phyloP scores from a whole-genome alignment of 352 stramenopile genomes.

The Phytophthora foliorum region DNA sequence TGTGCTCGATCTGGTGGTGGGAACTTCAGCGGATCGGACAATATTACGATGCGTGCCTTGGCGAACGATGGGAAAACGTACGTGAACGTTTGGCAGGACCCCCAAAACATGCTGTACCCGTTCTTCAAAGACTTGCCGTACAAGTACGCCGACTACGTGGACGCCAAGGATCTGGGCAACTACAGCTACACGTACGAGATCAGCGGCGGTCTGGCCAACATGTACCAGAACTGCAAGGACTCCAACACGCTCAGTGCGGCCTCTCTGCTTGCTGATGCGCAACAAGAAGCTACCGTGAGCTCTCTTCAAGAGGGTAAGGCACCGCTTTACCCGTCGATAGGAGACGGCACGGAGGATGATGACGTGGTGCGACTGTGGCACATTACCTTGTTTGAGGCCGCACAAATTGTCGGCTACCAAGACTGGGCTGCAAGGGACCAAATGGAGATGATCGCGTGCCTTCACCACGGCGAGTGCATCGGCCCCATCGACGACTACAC shows the following conservation, averaged over 20 bases:
- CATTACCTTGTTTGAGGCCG: conserved; percentile 54
- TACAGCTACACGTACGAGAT: conserved; percentile 74
- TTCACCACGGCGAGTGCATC: conserved; percentile 57
- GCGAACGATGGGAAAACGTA: conserved; percentile 29
- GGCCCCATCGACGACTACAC: conserved; percentile 54
- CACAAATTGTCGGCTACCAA: conserved; percentile 48
- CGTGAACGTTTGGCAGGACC: conserved; percentile 45
- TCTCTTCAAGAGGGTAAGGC: conserved; percentile 2
- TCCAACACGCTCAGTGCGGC: conserved; percentile 44
- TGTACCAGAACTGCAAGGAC: conserved; percentile 56
- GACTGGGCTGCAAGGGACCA: conserved; percentile 48
- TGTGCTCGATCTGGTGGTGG: conserved; percentile 36
- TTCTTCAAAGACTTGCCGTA: conserved; percentile 71
- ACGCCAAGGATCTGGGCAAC: conserved; percentile 53
- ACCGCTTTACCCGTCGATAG: conserved; percentile 20
- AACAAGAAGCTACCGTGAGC: conserved; percentile 1
- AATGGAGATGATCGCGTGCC: conserved; percentile 63
- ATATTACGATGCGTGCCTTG: conserved; percentile 38
- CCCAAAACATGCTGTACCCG: conserved; percentile 53
- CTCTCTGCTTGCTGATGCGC: conserved; percentile 7
- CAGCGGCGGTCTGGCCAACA: conserved; percentile 50
- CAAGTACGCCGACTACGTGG: conserved; percentile 50
- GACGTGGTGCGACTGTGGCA: conserved; percentile 42
- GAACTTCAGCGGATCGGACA: conserved; percentile 38
- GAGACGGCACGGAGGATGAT: conserved; percentile 27